Evolutionary conservation across 176 grass and related monocot genomes (phyloP).

Genomic region (Oryza punctata): DNA sequence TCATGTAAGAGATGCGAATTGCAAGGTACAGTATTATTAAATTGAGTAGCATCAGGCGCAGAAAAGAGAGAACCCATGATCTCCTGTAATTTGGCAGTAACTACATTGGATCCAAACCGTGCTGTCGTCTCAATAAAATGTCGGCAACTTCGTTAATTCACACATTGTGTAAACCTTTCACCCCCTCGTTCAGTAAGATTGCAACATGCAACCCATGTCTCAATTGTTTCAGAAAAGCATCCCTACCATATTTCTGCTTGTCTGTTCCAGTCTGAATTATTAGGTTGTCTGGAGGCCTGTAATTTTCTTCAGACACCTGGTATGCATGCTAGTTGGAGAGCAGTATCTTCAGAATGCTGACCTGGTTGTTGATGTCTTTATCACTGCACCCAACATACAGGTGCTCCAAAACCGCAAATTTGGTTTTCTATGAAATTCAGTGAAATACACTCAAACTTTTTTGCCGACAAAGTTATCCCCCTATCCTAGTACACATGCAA

Average conservation of each 20-base stretch:
- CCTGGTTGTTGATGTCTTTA: not conserved
- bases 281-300: not conserved
- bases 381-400: not conserved
- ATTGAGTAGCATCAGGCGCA: conserved; percentile 38
- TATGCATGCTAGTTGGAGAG: not conserved
- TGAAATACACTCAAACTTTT: too few relatives aligned
- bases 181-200: not conserved
- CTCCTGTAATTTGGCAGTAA: conserved; percentile 29
- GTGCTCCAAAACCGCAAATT: not conserved
- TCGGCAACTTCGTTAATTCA: conserved; percentile 28
- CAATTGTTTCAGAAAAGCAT: not conserved
- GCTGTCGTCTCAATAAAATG: conserved; percentile 33
- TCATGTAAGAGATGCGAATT: conserved; percentile 57
- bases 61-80: conserved; percentile 15
- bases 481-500: not conserved
- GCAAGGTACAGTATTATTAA: conserved; percentile 50
- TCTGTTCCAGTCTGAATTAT: not conserved
- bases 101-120: conserved; percentile 5
- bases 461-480: not conserved
- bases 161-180: not conserved
- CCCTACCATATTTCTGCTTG: not conserved
- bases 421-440: too few relatives aligned
- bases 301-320: not conserved
- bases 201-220: not conserved
- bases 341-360: not conserved